Conservation (phyloP, 129 eudicot species). For the Escallonia rubra region DNA sequence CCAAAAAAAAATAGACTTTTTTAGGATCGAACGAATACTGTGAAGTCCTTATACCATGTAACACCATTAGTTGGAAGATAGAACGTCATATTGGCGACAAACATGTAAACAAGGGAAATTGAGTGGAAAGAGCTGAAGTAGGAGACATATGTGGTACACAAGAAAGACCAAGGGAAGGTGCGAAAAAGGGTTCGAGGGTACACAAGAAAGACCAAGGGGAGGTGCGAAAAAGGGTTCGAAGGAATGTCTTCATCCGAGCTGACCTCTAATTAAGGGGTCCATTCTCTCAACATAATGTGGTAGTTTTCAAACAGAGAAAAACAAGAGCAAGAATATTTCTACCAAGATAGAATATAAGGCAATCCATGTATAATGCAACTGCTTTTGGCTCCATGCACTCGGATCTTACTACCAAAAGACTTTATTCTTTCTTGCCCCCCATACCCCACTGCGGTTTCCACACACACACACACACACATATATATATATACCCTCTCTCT, state of each 20-base stretch:
- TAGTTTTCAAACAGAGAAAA: neutral
- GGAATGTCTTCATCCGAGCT: slow-evolving; percentile 20
- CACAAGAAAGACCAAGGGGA: too few species aligned
- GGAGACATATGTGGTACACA: too few species aligned
- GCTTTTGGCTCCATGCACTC: slow-evolving; percentile 65
- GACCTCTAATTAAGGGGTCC: slow-evolving; percentile 29
- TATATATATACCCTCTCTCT: neutral
- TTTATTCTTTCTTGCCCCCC: slow-evolving; percentile 17
- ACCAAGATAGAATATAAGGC: too few species aligned
- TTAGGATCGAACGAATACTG: too few species aligned
- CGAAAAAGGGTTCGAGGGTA: too few species aligned
- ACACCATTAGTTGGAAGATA: too few species aligned
- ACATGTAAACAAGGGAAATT: slow-evolving; percentile 25
- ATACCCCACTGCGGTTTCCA: neutral
- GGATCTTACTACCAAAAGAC: slow-evolving; percentile 42
- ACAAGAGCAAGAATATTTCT: neutral
- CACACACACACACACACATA: neutral
- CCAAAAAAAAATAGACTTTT: too few species aligned
- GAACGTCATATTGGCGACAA: too few species aligned
- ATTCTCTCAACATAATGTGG: slow-evolving; percentile 5
- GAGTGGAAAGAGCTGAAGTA: too few species aligned
- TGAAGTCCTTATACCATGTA: too few species aligned
- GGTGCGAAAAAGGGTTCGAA: neutral
- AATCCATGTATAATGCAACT: slow-evolving; percentile 25
- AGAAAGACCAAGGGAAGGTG: too few species aligned